A percentile compares a stretch with the other conserved stretches of the same genome.
These are phyloP conservation scores for Nitzschia sp. DNA, from an alignment of 108 stramenopile genomes.

Conservation along the genomic window DNA sequence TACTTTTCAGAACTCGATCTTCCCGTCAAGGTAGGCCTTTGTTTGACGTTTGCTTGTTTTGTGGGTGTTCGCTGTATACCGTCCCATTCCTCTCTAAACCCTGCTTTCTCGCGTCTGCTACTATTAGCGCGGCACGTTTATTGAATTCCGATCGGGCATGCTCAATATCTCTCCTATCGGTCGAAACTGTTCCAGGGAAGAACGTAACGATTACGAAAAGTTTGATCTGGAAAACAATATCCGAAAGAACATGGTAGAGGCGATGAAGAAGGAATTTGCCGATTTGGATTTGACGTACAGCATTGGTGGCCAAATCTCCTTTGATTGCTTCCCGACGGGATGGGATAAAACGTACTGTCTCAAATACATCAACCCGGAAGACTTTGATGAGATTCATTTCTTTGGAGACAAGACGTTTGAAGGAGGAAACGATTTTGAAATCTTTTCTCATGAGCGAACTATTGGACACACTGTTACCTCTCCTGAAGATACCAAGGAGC, in stretches of 20 bases:
- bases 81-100: too few species aligned
- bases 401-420: conserved; percentile 99
- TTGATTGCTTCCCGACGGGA: conserved; percentile 97
- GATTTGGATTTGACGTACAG: conserved; percentile 91
- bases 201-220: conserved; percentile 98
- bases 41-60: neutral
- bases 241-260: conserved; percentile 91
- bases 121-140: conserved; percentile 94
- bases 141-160: conserved; percentile 99
- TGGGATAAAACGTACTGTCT: conserved; percentile 99
- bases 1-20: conserved; percentile 89
- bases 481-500: conserved; percentile 92
- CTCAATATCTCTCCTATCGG: conserved; percentile 99
- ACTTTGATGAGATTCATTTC: conserved; percentile 99
- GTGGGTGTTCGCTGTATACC: neutral
- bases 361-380: conserved; percentile 66
- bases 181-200: conserved; percentile 96
- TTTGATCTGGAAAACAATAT: conserved; percentile 86
- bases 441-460: conserved; percentile 90
- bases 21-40: conserved; percentile 88
- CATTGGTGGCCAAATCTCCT: conserved; percentile 99
- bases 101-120: too few species aligned
- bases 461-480: conserved; percentile 96
- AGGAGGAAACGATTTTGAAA: conserved; percentile 99
- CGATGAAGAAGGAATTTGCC: conserved; percentile 92